phyloP scores from a whole-genome alignment of 2,329 filamentous ascomycete species.

The Graphium sp. region DNA sequence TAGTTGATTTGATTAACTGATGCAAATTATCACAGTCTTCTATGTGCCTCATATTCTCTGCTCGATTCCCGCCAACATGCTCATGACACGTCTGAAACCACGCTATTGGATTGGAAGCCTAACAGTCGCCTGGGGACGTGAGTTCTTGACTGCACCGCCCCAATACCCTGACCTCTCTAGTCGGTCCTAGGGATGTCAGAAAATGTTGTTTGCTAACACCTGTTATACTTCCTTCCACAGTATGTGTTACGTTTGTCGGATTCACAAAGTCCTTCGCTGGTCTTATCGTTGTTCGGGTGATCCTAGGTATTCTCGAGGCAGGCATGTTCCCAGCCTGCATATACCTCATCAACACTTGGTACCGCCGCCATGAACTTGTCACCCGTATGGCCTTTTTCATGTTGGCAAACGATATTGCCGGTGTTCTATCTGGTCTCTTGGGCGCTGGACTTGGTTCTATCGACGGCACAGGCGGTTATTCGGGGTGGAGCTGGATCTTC shows the following conservation, averaged over 20 bases:
- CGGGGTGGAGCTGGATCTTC: conserved; percentile 28
- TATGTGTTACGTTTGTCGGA: conserved; percentile 11
- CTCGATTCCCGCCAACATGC: conserved; percentile 13
- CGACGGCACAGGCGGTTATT: conserved; percentile 12
- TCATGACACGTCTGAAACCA: conserved; percentile 13
- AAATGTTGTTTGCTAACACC: too few relatives aligned
- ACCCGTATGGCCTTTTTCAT: conserved; percentile 11
- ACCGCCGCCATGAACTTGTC: conserved; percentile 14
- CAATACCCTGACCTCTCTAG: neutral
- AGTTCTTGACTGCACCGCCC: neutral
- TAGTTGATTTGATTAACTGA: neutral
- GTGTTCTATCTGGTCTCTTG: conserved; percentile 9
- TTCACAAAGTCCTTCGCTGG: conserved; percentile 11
- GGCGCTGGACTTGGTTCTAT: conserved; percentile 10
- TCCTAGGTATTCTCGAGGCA: conserved; percentile 17
- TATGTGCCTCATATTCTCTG: conserved; percentile 15
- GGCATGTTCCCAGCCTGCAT: conserved; percentile 15
- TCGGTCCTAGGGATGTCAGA: too few relatives aligned
- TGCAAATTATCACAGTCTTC: conserved; percentile 8
- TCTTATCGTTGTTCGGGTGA: conserved; percentile 11
- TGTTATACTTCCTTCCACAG: conserved; percentile 1
- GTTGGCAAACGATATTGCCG: conserved; percentile 10
- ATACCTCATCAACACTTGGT: conserved; percentile 16
- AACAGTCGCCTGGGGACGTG: conserved; percentile 13
- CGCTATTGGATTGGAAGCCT: conserved; percentile 10